Conservation (phyloP, 768 basidiomycete species). For the Amyloporia xantha region DNA sequence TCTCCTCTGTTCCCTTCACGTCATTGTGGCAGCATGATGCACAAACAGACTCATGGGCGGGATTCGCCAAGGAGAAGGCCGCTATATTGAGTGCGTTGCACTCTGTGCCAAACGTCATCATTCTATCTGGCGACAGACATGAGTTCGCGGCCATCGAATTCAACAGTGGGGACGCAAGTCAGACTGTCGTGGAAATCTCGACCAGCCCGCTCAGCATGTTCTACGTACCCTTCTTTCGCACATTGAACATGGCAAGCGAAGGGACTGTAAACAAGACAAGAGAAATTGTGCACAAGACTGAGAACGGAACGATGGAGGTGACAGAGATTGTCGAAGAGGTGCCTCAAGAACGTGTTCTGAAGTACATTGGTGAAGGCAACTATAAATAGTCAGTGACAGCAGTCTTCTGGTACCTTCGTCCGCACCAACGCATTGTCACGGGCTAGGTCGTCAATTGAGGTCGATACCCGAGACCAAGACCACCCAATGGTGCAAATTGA, state of each 20-base stretch:
- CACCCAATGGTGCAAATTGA: constrained; percentile 51
- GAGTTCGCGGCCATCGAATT: constrained; percentile 74
- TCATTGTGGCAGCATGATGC: constrained; percentile 64
- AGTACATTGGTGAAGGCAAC: constrained; percentile 61
- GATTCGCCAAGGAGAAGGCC: constrained; percentile 51
- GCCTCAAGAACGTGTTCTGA: constrained; percentile 47
- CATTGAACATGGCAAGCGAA: constrained; percentile 40
- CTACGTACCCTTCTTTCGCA: constrained; percentile 54
- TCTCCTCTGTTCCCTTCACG: constrained; percentile 69
- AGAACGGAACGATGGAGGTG: constrained; percentile 19
- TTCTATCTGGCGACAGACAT: constrained; percentile 71
- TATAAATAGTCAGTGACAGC: constrained; percentile 48
- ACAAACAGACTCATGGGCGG: constrained; percentile 64
- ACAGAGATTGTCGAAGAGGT: constrained; percentile 29
- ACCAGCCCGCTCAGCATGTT: constrained; percentile 69
- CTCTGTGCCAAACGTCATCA: constrained; percentile 61
- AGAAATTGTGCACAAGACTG: constrained; percentile 19
- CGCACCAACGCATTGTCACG: not conserved
- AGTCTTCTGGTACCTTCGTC: not conserved
- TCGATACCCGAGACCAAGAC: constrained; percentile 52
- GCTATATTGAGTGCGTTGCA: constrained; percentile 51
- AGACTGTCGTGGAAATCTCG: constrained; percentile 55
- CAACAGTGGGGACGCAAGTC: constrained; percentile 29
- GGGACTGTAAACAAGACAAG: constrained; percentile 32
- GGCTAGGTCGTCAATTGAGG: constrained; percentile 57